Percentiles rank a stretch among this genome's conserved stretches.
phyloP scores from a whole-genome alignment of 441 rosid genomes.

The Daphne laureola region DNA sequence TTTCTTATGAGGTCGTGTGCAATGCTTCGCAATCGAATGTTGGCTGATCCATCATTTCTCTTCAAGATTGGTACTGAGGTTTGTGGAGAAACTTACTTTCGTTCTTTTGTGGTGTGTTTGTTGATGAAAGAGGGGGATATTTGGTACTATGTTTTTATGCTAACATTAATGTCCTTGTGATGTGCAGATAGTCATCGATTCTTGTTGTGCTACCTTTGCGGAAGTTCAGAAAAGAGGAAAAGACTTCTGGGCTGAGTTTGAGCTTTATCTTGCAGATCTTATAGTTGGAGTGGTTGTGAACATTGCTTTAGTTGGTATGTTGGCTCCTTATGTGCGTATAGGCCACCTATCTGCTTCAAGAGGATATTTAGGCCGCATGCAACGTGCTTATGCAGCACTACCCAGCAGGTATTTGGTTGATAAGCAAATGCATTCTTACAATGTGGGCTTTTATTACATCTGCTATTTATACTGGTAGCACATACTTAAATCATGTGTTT shows the following conservation, averaged over 20 bases:
- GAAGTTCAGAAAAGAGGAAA: constrained; percentile 81
- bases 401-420: constrained; percentile 55
- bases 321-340: constrained; percentile 77
- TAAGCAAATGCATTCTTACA: not conserved
- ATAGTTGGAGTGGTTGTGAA: constrained; percentile 70
- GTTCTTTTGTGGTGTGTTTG: not conserved
- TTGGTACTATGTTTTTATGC: not conserved
- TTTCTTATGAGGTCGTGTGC: constrained; percentile 65
- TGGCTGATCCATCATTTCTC: constrained; percentile 95
- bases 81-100: constrained; percentile 7
- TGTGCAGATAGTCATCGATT: constrained; percentile 66
- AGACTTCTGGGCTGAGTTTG: constrained; percentile 82
- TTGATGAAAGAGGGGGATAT: not conserved
- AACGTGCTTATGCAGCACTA: constrained; percentile 56
- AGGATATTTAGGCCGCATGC: constrained; percentile 52
- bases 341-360: constrained; percentile 54
- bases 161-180: constrained; percentile 1
- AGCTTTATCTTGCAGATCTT: constrained; percentile 68
- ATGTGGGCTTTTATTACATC: constrained; percentile 4
- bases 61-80: constrained; percentile 96
- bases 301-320: constrained; percentile 69
- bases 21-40: constrained; percentile 81
- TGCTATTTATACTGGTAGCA: not conserved
- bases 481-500: not conserved
- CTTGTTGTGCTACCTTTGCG: constrained; percentile 79